Evolutionary conservation across 441 rosid species (phyloP).

Genomic region (Eutrema salsugineum): DNA sequence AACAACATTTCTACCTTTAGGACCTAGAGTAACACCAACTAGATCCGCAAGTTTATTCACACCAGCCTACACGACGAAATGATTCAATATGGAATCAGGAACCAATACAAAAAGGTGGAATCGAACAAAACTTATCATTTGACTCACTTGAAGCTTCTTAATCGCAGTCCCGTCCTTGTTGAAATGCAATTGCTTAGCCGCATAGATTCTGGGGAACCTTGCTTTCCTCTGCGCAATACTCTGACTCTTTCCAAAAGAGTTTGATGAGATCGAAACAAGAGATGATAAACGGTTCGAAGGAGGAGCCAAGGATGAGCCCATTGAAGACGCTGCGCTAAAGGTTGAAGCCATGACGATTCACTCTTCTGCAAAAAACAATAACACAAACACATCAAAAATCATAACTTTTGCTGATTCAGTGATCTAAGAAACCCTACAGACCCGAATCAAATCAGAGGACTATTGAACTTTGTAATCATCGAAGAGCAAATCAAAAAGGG

Average conservation of each 20-base stretch:
- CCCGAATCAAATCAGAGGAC: neutral
- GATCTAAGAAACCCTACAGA: neutral
- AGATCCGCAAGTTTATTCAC: constrained; percentile 95
- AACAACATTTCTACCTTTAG: constrained; percentile 92
- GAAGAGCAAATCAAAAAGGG: neutral
- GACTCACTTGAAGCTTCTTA: constrained; percentile 78
- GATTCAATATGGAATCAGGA: neutral
- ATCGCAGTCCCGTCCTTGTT: constrained; percentile 86
- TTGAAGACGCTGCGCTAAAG: constrained; percentile 56
- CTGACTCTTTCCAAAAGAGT: constrained; percentile 45
- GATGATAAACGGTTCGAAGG: constrained; percentile 65
- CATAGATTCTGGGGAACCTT: constrained; percentile 49
- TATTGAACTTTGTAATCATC: constrained; percentile 20
- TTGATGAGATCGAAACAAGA: constrained; percentile 53
- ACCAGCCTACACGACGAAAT: constrained; percentile 49
- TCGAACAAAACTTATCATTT: neutral
- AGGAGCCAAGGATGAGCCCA: constrained; percentile 50
- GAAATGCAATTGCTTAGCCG: constrained; percentile 88
- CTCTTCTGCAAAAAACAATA: neutral
- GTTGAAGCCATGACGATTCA: constrained; percentile 58
- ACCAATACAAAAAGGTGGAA: neutral
- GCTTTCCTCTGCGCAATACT: constrained; percentile 41
- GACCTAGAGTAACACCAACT: constrained; percentile 91
- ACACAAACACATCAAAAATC: neutral
- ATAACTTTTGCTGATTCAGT: neutral